A percentile compares a stretch with the other conserved stretches of the same genome.
Evolutionary conservation across 106 monocot genomes (phyloP).

Genomic region (Allium cepa): DNA sequence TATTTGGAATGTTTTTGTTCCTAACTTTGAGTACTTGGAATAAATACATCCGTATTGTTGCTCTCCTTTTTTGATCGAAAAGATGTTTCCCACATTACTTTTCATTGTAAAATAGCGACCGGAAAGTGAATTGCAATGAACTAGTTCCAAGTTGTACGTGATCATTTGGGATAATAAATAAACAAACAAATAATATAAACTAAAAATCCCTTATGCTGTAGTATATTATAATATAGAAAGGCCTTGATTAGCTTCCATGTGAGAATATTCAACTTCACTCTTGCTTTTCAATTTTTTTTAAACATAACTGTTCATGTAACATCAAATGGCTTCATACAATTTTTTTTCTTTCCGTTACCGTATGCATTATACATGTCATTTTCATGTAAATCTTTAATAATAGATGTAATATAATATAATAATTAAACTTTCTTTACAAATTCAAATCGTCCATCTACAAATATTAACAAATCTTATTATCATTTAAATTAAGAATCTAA

Average conservation of each 20-base stretch:
- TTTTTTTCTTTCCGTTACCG: no score
- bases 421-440: no score
- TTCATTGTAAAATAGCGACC: neutral
- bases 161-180: neutral
- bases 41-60: no score
- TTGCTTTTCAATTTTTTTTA: neutral
- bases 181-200: neutral
- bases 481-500: no score
- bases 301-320: neutral
- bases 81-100: neutral
- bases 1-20: no score
- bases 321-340: neutral
- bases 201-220: neutral
- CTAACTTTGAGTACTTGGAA: no score
- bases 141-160: neutral
- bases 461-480: no score
- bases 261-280: constrained; percentile 5
- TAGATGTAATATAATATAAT: no score
- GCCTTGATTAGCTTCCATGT: neutral
- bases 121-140: no score
- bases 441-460: no score
- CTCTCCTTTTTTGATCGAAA: neutral
- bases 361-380: no score
- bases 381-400: no score
- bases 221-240: neutral